Percentiles rank a stretch among this genome's conserved stretches.
phyloP scores from a whole-genome alignment of 1,139 yeast species.

The Candida labiduridarum region DNA sequence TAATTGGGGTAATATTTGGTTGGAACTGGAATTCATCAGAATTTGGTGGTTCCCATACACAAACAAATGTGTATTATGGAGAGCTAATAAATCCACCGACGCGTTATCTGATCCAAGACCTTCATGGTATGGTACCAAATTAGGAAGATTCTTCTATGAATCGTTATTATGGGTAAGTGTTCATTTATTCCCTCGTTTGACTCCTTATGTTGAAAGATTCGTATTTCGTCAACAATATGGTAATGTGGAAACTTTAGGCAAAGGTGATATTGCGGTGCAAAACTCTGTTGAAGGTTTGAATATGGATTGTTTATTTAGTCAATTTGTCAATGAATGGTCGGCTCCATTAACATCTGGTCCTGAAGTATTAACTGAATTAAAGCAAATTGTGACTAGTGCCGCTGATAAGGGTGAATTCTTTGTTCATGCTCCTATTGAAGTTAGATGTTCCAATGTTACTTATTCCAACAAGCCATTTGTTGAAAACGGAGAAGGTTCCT shows the following conservation, averaged over 20 bases:
- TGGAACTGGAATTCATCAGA: conserved; percentile 85
- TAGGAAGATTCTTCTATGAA: conserved; percentile 82
- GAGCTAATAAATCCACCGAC: conserved; percentile 73
- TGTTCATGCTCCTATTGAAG: conserved; percentile 95
- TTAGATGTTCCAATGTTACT: conserved; percentile 89
- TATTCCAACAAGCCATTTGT: conserved; percentile 44
- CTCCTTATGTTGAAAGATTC: conserved; percentile 83
- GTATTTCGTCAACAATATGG: conserved; percentile 88
- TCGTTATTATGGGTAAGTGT: conserved; percentile 78
- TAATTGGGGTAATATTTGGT: conserved; percentile 78
- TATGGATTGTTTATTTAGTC: conserved; percentile 94
- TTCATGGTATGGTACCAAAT: conserved; percentile 82
- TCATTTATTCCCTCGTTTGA: conserved; percentile 67
- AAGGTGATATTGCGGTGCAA: conserved; percentile 72
- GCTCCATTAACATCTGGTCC: conserved; percentile 81
- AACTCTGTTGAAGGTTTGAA: conserved; percentile 84
- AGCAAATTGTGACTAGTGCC: conserved; percentile 63
- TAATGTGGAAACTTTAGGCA: conserved; percentile 64
- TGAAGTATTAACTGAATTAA: conserved; percentile 65
- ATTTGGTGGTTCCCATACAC: conserved; percentile 99
- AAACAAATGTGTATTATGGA: conserved; percentile 83
- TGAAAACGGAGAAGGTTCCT: conserved; percentile 48
- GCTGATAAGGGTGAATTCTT: conserved; percentile 62
- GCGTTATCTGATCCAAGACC: conserved; percentile 66
- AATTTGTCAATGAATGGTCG: conserved; percentile 96